phyloP scores from a whole-genome alignment of 352 stramenopile genomes.

The Aphanomyces astaci region DNA sequence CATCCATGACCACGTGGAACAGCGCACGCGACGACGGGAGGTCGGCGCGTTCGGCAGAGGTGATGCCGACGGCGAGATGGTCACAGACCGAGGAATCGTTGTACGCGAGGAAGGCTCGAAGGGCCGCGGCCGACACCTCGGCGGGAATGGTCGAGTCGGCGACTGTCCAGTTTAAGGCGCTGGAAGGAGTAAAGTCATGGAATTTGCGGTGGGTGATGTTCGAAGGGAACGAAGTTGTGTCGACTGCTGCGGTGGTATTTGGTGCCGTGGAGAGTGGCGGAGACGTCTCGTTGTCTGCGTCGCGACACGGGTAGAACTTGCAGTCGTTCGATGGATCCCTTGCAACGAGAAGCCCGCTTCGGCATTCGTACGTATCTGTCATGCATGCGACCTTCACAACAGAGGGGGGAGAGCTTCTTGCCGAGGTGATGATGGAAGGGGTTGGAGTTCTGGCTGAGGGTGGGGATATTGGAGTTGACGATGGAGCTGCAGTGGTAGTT shows the following conservation, averaged over 20 bases:
- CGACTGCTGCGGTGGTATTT: background rate
- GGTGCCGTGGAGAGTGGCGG: background rate
- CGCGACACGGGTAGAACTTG: slow-evolving; percentile 19
- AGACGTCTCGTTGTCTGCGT: background rate
- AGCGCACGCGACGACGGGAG: slow-evolving; percentile 52
- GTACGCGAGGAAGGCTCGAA: slow-evolving; percentile 62
- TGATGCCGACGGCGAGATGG: slow-evolving; percentile 82
- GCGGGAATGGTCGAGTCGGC: slow-evolving; percentile 1
- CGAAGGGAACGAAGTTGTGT: background rate
- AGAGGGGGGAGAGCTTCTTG: background rate
- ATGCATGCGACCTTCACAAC: background rate
- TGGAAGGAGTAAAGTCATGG: background rate
- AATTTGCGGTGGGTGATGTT: background rate
- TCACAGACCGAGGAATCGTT: slow-evolving; percentile 75
- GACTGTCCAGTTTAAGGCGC: slow-evolving; percentile 5
- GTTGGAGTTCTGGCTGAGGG: background rate
- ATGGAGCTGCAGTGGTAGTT: background rate
- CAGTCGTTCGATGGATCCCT: slow-evolving; percentile 12
- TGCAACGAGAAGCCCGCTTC: background rate
- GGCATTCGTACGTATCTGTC: slow-evolving; percentile 3
- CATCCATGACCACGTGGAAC: slow-evolving; percentile 80
- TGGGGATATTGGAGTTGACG: background rate
- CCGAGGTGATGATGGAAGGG: background rate
- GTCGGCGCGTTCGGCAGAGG: slow-evolving; percentile 70
- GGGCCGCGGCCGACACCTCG: background rate